Evolutionary conservation across 768 basidiomycete species (phyloP), one percentile per base, ranked within the genome.

Genomic region (Tubosaeta brunneosetosa): DNA sequence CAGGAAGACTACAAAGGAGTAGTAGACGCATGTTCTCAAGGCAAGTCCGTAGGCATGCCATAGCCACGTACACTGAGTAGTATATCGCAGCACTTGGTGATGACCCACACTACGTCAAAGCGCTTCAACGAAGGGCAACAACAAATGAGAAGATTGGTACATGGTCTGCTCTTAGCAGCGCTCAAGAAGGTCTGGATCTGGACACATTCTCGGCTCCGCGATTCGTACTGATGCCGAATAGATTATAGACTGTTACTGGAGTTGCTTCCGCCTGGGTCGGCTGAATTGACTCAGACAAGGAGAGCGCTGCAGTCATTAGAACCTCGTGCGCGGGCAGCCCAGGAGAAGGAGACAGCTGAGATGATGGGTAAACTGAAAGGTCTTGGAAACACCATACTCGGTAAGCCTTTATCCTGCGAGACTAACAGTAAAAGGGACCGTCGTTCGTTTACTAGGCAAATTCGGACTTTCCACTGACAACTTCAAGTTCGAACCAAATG

Each of bases 381-480:
- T 5, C 69, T 99, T 8, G 95, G 95, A 2, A 93, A 99, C 65
- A 89, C 78, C 51, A 74, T 99, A 43, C 76, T 99, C 17, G 94
- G 95, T 85, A 61, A 51, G 78, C 59, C 40, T 36, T 8, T 46
- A 6, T 37, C 16, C 13, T 10, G 25, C 31, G 46, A 46, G 14
- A 37, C 43, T 37, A 17, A 33, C 27, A 10, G 42, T 26, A 22
- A 48, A 49, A 31, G 52, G 42, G 19, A 44, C 34, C 6, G 46
- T 29, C 29, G 34, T 12, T 19, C 25, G 6, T 31, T 47, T 48
- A 13, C 44, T 16, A 94, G 91, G 92, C 3, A 90, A 88, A 55
- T 98, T 98, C 64, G 95, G 97, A 16, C 68, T 98, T 57, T 93
- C 88, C 13, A 97, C 94, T 0, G 86, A 98, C 65, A 98, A 95